Conservation (phyloP, 163 green algal genomes). For the Scenedesmus sp. region DNA sequence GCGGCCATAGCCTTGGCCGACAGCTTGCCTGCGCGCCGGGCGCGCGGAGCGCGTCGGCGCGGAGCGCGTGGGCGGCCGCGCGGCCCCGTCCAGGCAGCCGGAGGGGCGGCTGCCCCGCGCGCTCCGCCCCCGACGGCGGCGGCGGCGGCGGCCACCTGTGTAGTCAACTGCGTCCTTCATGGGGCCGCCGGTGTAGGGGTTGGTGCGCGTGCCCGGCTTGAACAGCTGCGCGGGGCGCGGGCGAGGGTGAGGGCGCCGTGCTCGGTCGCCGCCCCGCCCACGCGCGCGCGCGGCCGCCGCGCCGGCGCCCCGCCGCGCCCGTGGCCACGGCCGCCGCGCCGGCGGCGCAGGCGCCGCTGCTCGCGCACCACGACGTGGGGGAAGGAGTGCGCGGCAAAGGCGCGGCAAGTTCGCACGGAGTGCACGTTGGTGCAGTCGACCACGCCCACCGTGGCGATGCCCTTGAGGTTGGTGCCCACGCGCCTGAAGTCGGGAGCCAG, state of each 20-base stretch:
- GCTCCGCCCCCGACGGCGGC: too few species aligned
- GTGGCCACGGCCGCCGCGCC: too few species aligned
- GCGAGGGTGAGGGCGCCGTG: too few species aligned
- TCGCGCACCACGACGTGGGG: conserved; percentile 7
- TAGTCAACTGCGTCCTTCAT: conserved; percentile 18
- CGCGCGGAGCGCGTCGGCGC: background rate
- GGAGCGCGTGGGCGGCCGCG: background rate
- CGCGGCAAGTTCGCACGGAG: background rate
- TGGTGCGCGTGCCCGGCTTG: conserved; percentile 8
- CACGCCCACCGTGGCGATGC: conserved; percentile 9
- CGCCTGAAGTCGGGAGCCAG: background rate
- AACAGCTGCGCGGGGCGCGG: conserved; percentile 30
- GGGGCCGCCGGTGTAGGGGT: conserved; percentile 39
- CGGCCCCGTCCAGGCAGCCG: too few species aligned
- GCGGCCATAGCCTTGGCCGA: background rate
- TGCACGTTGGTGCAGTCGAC: conserved; percentile 16
- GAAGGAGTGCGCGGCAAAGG: conserved; percentile 7
- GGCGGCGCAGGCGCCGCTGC: too few species aligned
- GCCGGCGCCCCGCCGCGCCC: too few species aligned
- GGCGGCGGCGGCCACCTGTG: background rate
- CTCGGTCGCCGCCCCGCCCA: too few species aligned
- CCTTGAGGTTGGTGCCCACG: conserved; percentile 37
- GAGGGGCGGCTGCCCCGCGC: too few species aligned
- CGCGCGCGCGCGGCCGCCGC: too few species aligned
- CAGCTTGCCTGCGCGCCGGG: conserved; percentile 1